A percentile compares a stretch with the other conserved stretches of the same genome.
These are phyloP conservation scores for Coniochaeta sp. DNA, from an alignment of 2,329 filamentous ascomycete genomes.

Conservation along the genomic window DNA sequence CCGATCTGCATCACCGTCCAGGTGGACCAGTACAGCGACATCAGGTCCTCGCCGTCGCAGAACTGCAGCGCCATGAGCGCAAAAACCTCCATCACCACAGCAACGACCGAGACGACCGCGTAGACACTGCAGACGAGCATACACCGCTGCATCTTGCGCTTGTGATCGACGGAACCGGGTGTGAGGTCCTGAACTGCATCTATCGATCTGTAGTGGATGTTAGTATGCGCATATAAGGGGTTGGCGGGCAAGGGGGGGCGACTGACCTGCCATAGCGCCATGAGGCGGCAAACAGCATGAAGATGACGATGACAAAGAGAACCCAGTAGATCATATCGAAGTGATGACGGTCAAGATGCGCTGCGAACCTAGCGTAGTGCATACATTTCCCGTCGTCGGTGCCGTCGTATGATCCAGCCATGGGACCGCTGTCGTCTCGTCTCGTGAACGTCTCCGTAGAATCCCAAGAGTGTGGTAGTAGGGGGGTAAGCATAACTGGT, in stretches of 20 bases:
- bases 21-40: constrained; percentile 53
- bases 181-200: constrained; percentile 16
- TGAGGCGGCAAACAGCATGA: constrained; percentile 28
- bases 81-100: constrained; percentile 49
- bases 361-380: constrained; percentile 32
- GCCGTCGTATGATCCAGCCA: constrained; percentile 25
- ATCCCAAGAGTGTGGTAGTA: neutral
- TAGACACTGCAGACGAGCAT: constrained; percentile 37
- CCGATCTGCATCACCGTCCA: constrained; percentile 55
- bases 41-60: constrained; percentile 53
- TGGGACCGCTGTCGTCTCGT: constrained; percentile 9
- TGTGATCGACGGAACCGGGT: constrained; percentile 23
- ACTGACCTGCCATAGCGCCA: constrained; percentile 27
- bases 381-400: constrained; percentile 24
- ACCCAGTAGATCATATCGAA: constrained; percentile 34
- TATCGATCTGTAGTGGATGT: constrained; percentile 21
- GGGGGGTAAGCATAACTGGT: neutral
- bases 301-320: constrained; percentile 29
- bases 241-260: neutral
- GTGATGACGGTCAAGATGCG: constrained; percentile 23
- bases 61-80: constrained; percentile 47
- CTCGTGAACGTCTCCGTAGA: neutral
- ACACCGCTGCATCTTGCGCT: constrained; percentile 28
- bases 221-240: neutral
- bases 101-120: constrained; percentile 33